phyloP scores from a whole-genome alignment of 306 rosid genomes.

The Arachis hypogaea region DNA sequence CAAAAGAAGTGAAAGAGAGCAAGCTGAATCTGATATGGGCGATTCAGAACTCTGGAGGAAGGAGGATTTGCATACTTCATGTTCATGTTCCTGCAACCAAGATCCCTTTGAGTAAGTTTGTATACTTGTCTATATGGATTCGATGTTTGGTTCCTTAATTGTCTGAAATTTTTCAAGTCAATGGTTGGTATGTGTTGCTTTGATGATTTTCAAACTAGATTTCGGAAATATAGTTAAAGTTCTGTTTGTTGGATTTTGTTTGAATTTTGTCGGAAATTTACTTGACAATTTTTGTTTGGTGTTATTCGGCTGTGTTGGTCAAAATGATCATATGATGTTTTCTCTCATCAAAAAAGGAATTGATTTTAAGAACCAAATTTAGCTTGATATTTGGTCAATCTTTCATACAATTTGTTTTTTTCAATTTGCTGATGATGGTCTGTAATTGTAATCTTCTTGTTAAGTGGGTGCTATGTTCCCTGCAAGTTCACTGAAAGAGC shows the following conservation, averaged over 20 bases:
- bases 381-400: slow-evolving; percentile 15
- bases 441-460: slow-evolving; percentile 22
- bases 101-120: slow-evolving; percentile 76
- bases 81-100: slow-evolving; percentile 75
- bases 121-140: slow-evolving; percentile 15
- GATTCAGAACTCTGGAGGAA: slow-evolving; percentile 68
- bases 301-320: slow-evolving; percentile 22
- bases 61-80: slow-evolving; percentile 65
- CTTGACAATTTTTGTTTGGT: slow-evolving; percentile 10
- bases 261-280: neutral
- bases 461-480: slow-evolving; percentile 83
- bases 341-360: slow-evolving; percentile 13
- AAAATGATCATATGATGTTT: slow-evolving; percentile 20
- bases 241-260: slow-evolving; percentile 7
- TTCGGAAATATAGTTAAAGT: slow-evolving; percentile 11
- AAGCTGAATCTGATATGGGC: slow-evolving; percentile 65
- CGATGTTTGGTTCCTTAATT: slow-evolving; percentile 18
- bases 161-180: slow-evolving; percentile 12
- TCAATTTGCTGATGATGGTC: slow-evolving; percentile 31
- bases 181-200: neutral
- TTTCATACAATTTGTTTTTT: neutral
- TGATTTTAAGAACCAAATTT: slow-evolving; percentile 9
- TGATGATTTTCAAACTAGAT: slow-evolving; percentile 11
- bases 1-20: slow-evolving; percentile 77
- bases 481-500: slow-evolving; percentile 57